Evolutionary conservation across 2,329 filamentous ascomycete genomes (phyloP).

Genomic region (Stylonectria norvegica): DNA sequence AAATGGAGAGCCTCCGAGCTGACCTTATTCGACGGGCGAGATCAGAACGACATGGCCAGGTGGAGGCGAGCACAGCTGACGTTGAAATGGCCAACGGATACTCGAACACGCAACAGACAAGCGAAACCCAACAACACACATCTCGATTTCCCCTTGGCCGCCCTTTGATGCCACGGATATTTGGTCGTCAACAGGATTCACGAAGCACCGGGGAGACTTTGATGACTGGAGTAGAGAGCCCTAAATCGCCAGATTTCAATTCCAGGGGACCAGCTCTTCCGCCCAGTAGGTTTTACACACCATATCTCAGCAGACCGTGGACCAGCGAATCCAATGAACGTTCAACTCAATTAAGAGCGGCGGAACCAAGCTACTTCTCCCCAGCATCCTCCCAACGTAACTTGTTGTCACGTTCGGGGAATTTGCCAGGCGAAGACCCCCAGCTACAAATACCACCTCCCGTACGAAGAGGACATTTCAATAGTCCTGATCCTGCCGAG

Average conservation of each 20-base stretch:
- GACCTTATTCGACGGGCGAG: conserved; percentile 33
- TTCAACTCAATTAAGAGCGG: background rate
- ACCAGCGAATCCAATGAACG: conserved; percentile 19
- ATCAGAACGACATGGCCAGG: conserved; percentile 22
- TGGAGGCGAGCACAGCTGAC: conserved; percentile 4
- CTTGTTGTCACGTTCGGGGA: too few species aligned
- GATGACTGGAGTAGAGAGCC: conserved; percentile 35
- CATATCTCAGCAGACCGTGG: conserved; percentile 12
- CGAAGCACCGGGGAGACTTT: conserved; percentile 13
- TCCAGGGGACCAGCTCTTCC: conserved; percentile 15
- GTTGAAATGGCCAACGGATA: conserved; percentile 13
- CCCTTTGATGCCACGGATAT: conserved; percentile 16
- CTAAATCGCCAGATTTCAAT: conserved; percentile 45
- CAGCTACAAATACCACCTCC: too few species aligned
- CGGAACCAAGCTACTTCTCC: background rate
- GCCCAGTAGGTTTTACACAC: conserved; percentile 10
- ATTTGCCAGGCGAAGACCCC: too few species aligned
- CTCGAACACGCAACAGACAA: conserved; percentile 6
- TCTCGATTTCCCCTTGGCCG: conserved; percentile 1
- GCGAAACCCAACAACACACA: conserved; percentile 2
- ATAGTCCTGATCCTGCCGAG: conserved; percentile 44
- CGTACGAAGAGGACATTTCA: background rate
- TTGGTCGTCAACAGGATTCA: conserved; percentile 16
- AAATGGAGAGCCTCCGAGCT: conserved; percentile 32
- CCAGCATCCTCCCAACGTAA: too few species aligned